Base-by-base conservation (phyloP, 257 asterid species). In the Asclepias syriaca region DNA sequence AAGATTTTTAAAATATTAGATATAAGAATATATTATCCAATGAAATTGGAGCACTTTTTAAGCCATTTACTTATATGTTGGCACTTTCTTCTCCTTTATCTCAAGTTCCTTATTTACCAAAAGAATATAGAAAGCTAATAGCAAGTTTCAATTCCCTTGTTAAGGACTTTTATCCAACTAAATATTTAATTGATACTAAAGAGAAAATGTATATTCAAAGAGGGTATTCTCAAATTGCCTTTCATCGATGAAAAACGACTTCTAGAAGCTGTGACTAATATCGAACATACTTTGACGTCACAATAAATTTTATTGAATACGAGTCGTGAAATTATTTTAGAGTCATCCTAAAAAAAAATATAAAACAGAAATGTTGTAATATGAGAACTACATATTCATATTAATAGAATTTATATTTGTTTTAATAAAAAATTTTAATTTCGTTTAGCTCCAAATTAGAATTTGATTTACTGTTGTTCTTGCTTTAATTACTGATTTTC, bases 11-110 rank as follows among this genome's bases (percentile, higher is more conserved):
- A 54, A n/a, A n/a, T n/a, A n/a, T n/a, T n/a, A n/a, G n/a, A n/a
- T n/a, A n/a, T n/a, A n/a, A n/a, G n/a, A n/a, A n/a, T n/a, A n/a
- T n/a, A 84, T 73, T 93, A 87, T 83, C 87, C 86, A 70, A 68
- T 90, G 72, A 97, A 96, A 75, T 75, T 94, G 1, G 9, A 9
- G 48, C 2, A 40, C 98, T 96, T 39, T 90, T 93, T 78, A 90
- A 91, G 81, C 96, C 98, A n/a, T n/a, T n/a, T n/a, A n/a, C n/a
- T n/a, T n/a, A n/a, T n/a, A n/a, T n/a, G n/a, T n/a, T n/a, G n/a
- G n/a, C n/a, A 22, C 90, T 93, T 70, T 93, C 91, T 65, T 97
- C 97, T 39, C 92, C 98, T 96, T 90, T 90, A 95, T 80, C 70
- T 90, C 51, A 96, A 87, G 77, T 92, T 96, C 74, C 85, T 93